Conservation (phyloP, 2,329 filamentous ascomycete species). For the Claviceps sp. region DNA sequence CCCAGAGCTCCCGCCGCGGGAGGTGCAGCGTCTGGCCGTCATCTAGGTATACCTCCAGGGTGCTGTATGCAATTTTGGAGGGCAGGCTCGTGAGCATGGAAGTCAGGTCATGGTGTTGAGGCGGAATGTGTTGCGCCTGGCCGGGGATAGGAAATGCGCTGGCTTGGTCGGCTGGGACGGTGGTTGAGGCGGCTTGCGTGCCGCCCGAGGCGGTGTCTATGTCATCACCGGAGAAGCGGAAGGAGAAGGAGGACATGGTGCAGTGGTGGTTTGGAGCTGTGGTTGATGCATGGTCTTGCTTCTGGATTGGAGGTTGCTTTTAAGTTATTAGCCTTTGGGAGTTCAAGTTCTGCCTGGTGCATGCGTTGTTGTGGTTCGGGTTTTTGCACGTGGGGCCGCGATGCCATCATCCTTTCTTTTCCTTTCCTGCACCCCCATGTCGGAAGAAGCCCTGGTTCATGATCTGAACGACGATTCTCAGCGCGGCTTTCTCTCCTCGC, state of each 20-base stretch:
- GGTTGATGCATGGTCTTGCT: background rate
- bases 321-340: background rate
- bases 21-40: slow-evolving; percentile 39
- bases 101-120: slow-evolving; percentile 36
- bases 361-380: background rate
- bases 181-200: slow-evolving; percentile 1
- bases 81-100: slow-evolving; percentile 47
- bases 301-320: background rate
- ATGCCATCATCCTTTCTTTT: no score
- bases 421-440: no score
- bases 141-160: slow-evolving; percentile 49
- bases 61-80: slow-evolving; percentile 59
- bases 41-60: slow-evolving; percentile 44
- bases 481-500: no score
- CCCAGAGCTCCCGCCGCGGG: slow-evolving; percentile 67
- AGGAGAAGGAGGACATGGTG: slow-evolving; percentile 37
- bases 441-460: no score
- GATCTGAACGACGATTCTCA: no score
- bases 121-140: slow-evolving; percentile 40
- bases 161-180: slow-evolving; percentile 11
- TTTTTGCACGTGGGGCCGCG: background rate
- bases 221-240: slow-evolving; percentile 50
- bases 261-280: background rate
- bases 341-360: background rate
- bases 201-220: slow-evolving; percentile 32